Evolutionary conservation across 345 rosid genomes (phyloP).

Genomic region (Rhizophora apiculata): DNA sequence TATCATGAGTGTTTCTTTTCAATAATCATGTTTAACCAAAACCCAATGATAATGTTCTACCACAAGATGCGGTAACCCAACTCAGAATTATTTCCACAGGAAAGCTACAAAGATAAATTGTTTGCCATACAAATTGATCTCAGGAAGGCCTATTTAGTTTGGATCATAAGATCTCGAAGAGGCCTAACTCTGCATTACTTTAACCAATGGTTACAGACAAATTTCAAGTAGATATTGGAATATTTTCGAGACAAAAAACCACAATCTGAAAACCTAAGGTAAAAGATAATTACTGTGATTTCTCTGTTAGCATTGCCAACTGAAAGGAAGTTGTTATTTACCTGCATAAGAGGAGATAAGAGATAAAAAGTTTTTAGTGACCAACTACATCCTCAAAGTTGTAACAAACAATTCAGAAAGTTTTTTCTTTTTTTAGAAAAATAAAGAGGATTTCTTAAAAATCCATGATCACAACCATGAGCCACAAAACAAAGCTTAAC

Average conservation of each 20-base stretch:
- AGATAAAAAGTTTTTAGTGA: background rate
- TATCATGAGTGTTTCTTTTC: background rate
- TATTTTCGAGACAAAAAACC: background rate
- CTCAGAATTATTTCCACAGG: background rate
- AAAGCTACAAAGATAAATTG: background rate
- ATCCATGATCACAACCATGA: no score
- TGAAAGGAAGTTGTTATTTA: constrained; percentile 91
- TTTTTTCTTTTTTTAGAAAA: no score
- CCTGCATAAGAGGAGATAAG: constrained; percentile 47
- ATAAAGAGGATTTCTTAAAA: no score
- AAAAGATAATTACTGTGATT: constrained; percentile 56
- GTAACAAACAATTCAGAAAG: background rate
- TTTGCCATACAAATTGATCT: background rate
- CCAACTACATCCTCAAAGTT: background rate
- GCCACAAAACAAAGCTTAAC: no score
- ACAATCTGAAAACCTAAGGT: constrained; percentile 18
- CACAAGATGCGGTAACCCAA: background rate
- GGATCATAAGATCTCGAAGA: background rate
- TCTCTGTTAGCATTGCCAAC: constrained; percentile 90
- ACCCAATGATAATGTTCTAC: no score
- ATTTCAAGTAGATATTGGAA: background rate
- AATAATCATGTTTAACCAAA: no score
- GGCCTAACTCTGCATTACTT: background rate
- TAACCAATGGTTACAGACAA: background rate
- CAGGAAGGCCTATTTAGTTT: background rate